Percentiles rank a stretch among this genome's conserved stretches.
Conservation (phyloP, 305 asterid genomes). For the Fraxinus sp. region DNA sequence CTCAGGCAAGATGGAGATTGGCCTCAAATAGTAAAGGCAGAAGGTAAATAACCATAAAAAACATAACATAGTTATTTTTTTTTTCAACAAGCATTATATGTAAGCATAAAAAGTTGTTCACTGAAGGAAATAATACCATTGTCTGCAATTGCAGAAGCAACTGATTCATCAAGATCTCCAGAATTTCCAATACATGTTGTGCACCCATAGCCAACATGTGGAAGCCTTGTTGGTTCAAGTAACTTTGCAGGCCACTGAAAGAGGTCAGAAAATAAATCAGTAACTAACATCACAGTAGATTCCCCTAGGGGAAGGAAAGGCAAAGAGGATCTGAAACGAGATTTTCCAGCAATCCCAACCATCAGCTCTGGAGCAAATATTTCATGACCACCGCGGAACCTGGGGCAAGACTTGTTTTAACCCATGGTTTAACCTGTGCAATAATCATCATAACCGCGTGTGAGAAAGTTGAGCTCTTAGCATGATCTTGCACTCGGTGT, state of each 20-base stretch:
- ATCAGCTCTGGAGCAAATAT: conserved; percentile 69
- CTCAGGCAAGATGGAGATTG: not conserved
- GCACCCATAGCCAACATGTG: conserved; percentile 87
- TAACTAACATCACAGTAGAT: not conserved
- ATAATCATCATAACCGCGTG: conserved; percentile 14
- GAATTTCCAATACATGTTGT: conserved; percentile 84
- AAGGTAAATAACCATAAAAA: not conserved
- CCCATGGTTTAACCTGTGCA: conserved; percentile 80
- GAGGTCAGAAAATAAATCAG: conserved; percentile 18
- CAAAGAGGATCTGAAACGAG: not conserved
- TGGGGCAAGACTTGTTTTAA: conserved; percentile 83
- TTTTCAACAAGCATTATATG: not conserved
- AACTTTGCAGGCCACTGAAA: conserved; percentile 69
- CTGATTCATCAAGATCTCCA: conserved; percentile 85
- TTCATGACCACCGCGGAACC: conserved; percentile 82
- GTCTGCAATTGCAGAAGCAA: conserved; percentile 61
- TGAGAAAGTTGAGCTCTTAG: conserved; percentile 15
- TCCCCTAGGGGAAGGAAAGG: not conserved
- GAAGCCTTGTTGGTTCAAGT: conserved; percentile 82
- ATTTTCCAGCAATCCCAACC: not conserved
- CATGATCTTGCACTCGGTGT: not conserved
- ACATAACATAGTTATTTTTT: not conserved
- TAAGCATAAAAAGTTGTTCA: not conserved
- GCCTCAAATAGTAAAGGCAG: not conserved
- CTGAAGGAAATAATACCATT: conserved; percentile 46